phyloP scores from a whole-genome alignment of 2,329 filamentous ascomycete species.

The Myriosclerotinia duriaeana region DNA sequence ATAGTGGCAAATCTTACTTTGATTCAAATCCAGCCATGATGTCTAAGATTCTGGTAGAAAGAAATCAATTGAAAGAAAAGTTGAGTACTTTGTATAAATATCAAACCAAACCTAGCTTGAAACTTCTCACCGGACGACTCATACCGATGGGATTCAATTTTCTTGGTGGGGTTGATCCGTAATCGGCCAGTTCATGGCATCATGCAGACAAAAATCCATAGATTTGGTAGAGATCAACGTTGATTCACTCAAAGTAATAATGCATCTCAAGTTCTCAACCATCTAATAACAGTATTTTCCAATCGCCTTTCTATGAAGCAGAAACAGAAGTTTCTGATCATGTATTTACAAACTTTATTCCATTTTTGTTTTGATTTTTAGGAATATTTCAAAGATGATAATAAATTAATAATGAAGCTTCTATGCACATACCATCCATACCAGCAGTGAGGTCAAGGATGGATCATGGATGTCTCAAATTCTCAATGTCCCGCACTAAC shows the following conservation, averaged over 20 bases:
- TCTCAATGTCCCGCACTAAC: slow-evolving; percentile 17
- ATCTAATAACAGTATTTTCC: too few relatives aligned
- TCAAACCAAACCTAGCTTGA: slow-evolving; percentile 1
- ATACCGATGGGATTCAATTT: slow-evolving; percentile 23
- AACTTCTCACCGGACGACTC: slow-evolving; percentile 28
- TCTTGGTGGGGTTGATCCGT: slow-evolving; percentile 34
- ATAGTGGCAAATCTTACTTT: neutral
- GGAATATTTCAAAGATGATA: neutral
- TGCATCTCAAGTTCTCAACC: neutral
- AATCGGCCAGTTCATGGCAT: slow-evolving; percentile 28
- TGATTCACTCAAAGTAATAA: neutral
- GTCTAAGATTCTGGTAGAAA: slow-evolving; percentile 8
- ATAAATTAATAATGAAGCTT: neutral
- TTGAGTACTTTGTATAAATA: neutral
- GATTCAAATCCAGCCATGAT: slow-evolving; percentile 17
- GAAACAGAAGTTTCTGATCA: neutral
- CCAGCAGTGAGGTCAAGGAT: slow-evolving; percentile 8
- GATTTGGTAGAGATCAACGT: slow-evolving; percentile 6
- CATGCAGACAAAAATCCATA: neutral
- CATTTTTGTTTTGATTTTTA: neutral
- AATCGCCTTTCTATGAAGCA: neutral
- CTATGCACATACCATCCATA: neutral
- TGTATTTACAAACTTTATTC: too few relatives aligned
- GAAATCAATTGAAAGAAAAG: neutral
- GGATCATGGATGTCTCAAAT: too few relatives aligned